These are phyloP conservation scores for Aegilops umbellulata DNA, from an alignment of 176 grass and related monocot species.

Conservation along the genomic window DNA sequence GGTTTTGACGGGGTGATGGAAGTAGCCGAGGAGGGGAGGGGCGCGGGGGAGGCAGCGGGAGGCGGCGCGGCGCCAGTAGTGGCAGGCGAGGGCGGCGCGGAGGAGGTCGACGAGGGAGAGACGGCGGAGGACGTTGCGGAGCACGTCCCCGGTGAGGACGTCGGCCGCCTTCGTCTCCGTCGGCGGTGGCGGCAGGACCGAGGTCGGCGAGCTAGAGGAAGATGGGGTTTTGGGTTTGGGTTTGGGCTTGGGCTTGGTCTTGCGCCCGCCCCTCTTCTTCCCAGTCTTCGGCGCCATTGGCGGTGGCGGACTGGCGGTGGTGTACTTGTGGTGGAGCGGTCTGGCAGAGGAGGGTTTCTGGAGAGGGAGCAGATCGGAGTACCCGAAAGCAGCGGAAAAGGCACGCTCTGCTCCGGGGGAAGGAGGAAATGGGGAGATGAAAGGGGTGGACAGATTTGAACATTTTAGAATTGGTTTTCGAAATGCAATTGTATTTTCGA, in stretches of 20 bases:
- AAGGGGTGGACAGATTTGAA: not conserved
- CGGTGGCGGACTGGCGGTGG: not conserved
- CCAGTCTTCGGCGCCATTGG: not conserved
- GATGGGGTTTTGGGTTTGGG: not conserved
- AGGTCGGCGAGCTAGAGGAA: not conserved
- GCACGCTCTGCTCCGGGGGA: not conserved
- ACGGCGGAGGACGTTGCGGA: not conserved
- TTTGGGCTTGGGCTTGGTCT: not conserved
- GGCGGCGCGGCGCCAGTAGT: not conserved
- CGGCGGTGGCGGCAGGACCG: not conserved
- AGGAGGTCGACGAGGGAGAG: not conserved
- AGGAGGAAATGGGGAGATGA: not conserved
- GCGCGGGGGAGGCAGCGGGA: not conserved
- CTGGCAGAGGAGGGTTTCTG: not conserved
- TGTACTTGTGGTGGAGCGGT: not conserved
- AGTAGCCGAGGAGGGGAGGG: not conserved
- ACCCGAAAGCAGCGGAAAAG: not conserved
- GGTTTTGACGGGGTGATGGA: not conserved
- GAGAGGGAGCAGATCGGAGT: not conserved
- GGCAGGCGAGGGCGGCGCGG: slow-evolving; percentile 4
- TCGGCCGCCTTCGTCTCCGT: not conserved
- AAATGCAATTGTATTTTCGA: too few species aligned
- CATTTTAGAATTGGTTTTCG: not conserved
- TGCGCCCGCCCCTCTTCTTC: slow-evolving; percentile 3
- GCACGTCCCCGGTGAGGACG: not conserved